Evolutionary conservation across 805 yeast species (phyloP), one percentile per base, ranked within the genome.

Genomic region (Novakomyces olei): DNA sequence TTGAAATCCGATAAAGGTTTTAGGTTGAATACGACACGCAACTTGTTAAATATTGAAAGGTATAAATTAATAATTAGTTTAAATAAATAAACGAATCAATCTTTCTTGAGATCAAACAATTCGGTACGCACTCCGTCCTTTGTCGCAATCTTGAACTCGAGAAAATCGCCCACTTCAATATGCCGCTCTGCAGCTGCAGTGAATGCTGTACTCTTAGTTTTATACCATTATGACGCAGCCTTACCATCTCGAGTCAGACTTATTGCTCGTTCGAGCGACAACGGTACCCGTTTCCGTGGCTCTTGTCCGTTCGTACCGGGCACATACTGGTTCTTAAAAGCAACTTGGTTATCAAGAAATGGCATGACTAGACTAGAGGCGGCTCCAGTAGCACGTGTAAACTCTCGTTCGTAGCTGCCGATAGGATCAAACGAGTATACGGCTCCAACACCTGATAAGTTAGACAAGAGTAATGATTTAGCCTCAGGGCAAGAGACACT

Each of bases 151-250:
- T 76, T 60, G 31, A 88, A 73, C 54, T 88, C 93, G 40, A 88
- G 64, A 4, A 88, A 92, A 60, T 88, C 98, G 60, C 98, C 98
- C 34, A 88, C 96, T 44, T 83, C 91, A 44, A 88, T 88, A 55
- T 88, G 96, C 65, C 98, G 76, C 58, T 88, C 98, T 14, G 96
- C 85, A 15, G 94, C 98, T 5, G 94, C 80, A 15, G 80, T 63
- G 50, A 88, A 88, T 4, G 98, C 32, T n/a, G 8, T 8, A 22
- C 8, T n/a, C 8, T 22, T 22, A 8, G 24, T 22, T 22, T 8
- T 8, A 8, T 8, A n/a, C 8, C n/a, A n/a, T 22, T 22, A 22
- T 8, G 10, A 22, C n/a, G 24, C 24, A n/a, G 8, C n/a, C 8
- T n/a, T 22, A 8, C 8, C 92, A 55, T 88, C 98, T 52, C 71